phyloP scores from a whole-genome alignment of 2,329 filamentous ascomycete species.

The Aspergillus vadensis region DNA sequence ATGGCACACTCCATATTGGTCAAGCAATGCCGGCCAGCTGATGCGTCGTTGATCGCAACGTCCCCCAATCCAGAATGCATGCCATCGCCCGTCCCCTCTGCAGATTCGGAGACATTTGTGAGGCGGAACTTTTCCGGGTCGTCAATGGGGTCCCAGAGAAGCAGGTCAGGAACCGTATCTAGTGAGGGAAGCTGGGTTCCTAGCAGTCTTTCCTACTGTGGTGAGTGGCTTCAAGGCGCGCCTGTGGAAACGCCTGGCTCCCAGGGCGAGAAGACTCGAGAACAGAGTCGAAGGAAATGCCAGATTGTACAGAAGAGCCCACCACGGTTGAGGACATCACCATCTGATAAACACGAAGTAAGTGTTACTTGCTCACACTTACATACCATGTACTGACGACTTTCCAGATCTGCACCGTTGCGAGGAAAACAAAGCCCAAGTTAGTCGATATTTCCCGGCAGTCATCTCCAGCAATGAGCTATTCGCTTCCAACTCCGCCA shows the following conservation, averaged over 20 bases:
- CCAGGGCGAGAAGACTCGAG: conserved; percentile 27
- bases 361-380: conserved; percentile 1
- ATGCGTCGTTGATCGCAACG: conserved; percentile 16
- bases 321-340: conserved; percentile 24
- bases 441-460: conserved; percentile 43
- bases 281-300: conserved; percentile 37
- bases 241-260: conserved; percentile 33
- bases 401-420: conserved; percentile 35
- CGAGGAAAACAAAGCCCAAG: conserved; percentile 41
- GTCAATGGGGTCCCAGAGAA: conserved; percentile 31
- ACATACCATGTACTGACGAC: conserved; percentile 10
- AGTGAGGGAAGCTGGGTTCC: conserved; percentile 43
- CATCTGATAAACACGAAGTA: conserved; percentile 29
- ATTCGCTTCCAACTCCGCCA: conserved; percentile 27
- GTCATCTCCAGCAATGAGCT: conserved; percentile 33
- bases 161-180: conserved; percentile 38
- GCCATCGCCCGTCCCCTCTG: conserved; percentile 16
- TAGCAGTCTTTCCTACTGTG: conserved; percentile 40
- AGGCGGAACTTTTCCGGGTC: conserved; percentile 19
- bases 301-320: conserved; percentile 42
- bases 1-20: conserved; percentile 37
- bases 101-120: conserved; percentile 16
- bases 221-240: conserved; percentile 42
- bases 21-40: conserved; percentile 28
- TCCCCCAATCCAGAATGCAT: conserved; percentile 15